phyloP scores from a whole-genome alignment of 495 filamentous ascomycete genomes.

The Xylaria cubensis region DNA sequence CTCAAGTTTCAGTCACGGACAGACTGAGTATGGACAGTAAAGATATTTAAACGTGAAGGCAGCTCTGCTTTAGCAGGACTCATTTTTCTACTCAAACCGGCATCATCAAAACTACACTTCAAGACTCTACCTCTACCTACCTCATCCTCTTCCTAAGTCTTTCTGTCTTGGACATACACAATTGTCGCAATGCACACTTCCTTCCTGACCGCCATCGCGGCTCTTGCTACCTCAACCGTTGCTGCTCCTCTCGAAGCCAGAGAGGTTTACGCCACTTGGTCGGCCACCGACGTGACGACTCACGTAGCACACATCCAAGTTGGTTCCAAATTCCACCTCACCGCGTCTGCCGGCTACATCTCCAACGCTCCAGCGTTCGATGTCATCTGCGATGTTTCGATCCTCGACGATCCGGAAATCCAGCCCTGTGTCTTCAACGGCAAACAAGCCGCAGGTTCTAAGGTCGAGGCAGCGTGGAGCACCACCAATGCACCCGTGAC shows the following conservation, averaged over 20 bases:
- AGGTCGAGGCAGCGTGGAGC: not conserved
- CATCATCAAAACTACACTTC: not conserved
- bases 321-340: not conserved
- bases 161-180: not conserved
- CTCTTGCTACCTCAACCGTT: not conserved
- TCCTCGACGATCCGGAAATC: not conserved
- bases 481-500: not conserved
- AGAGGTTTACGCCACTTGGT: conserved; percentile 6
- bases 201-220: not conserved
- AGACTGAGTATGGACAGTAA: not conserved
- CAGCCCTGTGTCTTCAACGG: not conserved
- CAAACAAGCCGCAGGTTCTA: not conserved
- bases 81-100: not conserved
- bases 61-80: not conserved
- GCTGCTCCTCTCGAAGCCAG: not conserved
- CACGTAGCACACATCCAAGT: not conserved
- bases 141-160: not conserved
- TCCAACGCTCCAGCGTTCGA: not conserved
- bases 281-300: not conserved
- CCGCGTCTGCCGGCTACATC: conserved; percentile 8
- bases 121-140: not conserved
- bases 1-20: not conserved
- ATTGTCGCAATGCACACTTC: conserved; percentile 7
- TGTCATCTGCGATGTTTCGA: not conserved
- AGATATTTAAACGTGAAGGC: not conserved